Conservation (phyloP, 1,284 basidiomycete species). For the Ceratobasidium sp. region DNA sequence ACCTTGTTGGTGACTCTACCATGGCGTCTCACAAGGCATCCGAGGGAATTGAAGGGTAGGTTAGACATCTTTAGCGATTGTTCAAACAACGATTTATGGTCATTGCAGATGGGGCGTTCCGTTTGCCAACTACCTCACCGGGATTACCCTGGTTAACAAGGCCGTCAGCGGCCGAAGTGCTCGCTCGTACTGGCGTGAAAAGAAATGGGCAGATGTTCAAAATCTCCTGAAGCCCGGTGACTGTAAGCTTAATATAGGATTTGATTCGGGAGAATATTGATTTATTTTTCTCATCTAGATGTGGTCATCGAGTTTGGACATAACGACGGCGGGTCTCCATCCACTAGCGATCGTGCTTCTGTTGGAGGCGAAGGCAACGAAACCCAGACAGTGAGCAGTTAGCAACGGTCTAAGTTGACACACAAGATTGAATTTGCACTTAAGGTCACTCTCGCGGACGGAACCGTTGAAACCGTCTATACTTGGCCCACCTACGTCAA, state of each 20-base stretch:
- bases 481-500: conserved; percentile 35
- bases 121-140: conserved; percentile 53
- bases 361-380: conserved; percentile 20
- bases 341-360: conserved; percentile 19
- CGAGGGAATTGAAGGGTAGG: conserved; percentile 42
- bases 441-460: conserved; percentile 8
- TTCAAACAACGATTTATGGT: not conserved
- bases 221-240: conserved; percentile 34
- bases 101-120: conserved; percentile 56
- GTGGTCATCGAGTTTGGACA: conserved; percentile 40
- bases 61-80: not conserved
- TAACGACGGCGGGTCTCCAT: conserved; percentile 38
- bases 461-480: conserved; percentile 33
- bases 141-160: conserved; percentile 55
- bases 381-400: not conserved
- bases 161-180: conserved; percentile 58
- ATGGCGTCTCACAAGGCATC: conserved; percentile 47
- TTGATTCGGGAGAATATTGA: not conserved
- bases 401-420: too few species aligned
- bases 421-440: not conserved
- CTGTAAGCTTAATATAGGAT: conserved; percentile 19
- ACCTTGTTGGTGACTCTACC: conserved; percentile 59
- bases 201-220: conserved; percentile 43
- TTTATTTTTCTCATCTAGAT: not conserved
- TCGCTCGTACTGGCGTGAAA: conserved; percentile 58